Percentiles rank a stretch among this genome's conserved stretches.
Evolutionary conservation across 2,329 filamentous ascomycete species (phyloP).

Genomic region (Trichothecium roseum): DNA sequence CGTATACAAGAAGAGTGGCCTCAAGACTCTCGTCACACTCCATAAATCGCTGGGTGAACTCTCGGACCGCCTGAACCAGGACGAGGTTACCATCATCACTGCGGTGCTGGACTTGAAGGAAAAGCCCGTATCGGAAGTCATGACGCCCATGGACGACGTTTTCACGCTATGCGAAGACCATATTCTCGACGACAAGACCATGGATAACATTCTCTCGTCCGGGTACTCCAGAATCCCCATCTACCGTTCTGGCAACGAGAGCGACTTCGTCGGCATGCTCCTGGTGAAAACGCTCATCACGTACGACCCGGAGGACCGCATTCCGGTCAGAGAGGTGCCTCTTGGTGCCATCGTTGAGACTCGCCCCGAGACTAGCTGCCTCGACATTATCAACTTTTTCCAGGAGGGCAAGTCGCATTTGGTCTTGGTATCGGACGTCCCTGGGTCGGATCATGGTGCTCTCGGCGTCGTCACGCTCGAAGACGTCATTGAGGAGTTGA

Average conservation of each 20-base stretch:
- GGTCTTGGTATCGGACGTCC: constrained; percentile 85
- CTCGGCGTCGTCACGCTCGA: constrained; percentile 92
- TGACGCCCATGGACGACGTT: constrained; percentile 98
- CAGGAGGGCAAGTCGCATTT: constrained; percentile 99
- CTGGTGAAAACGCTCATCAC: constrained; percentile 98
- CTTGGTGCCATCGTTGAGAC: constrained; percentile 93
- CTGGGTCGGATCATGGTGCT: constrained; percentile 83
- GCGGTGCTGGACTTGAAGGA: constrained; percentile 94
- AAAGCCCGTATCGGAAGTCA: constrained; percentile 88
- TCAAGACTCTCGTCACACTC: constrained; percentile 92
- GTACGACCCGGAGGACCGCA: constrained; percentile 90
- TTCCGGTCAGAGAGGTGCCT: constrained; percentile 79
- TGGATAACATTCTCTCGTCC: constrained; percentile 85
- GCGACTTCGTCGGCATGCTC: constrained; percentile 94
- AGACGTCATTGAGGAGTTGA: constrained; percentile 96
- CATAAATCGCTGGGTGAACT: constrained; percentile 85
- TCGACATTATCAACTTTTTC: constrained; percentile 99
- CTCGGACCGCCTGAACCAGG: constrained; percentile 84
- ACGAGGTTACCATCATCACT: constrained; percentile 98
- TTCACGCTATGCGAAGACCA: constrained; percentile 96
- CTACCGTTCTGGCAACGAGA: constrained; percentile 70
- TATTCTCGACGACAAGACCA: constrained; percentile 82
- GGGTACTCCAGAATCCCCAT: constrained; percentile 96
- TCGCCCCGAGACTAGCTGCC: constrained; percentile 84
- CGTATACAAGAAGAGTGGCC: constrained; percentile 92